Percentiles rank a stretch among this genome's conserved stretches.
Evolutionary conservation across 768 basidiomycete genomes (phyloP).

Genomic region (Gloeophyllum trabeum): DNA sequence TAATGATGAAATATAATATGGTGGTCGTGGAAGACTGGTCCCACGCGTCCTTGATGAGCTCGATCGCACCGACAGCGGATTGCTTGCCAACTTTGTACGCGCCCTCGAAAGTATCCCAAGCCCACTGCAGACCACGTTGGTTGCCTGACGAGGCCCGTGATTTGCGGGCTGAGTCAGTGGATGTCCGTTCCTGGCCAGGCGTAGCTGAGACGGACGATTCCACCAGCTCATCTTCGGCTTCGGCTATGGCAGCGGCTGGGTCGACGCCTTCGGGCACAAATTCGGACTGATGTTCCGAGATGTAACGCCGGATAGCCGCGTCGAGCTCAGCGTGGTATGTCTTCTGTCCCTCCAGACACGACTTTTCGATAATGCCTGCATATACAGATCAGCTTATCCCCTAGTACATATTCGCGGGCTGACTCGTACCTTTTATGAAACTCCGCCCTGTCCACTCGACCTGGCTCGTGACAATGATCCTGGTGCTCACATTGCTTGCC

Average conservation of each 20-base stretch:
- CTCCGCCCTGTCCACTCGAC: slow-evolving; percentile 96
- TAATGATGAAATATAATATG: slow-evolving; percentile 65
- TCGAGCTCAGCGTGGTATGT: slow-evolving; percentile 78
- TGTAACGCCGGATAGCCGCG: slow-evolving; percentile 77
- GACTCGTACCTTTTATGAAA: slow-evolving; percentile 78
- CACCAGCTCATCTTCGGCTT: slow-evolving; percentile 22
- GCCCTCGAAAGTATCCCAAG: slow-evolving; percentile 77
- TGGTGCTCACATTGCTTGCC: slow-evolving; percentile 70
- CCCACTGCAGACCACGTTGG: slow-evolving; percentile 74
- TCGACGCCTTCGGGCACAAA: slow-evolving; percentile 81
- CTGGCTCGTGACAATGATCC: slow-evolving; percentile 77
- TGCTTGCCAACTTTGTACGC: slow-evolving; percentile 60
- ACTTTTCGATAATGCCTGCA: slow-evolving; percentile 86
- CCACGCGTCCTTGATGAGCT: slow-evolving; percentile 72
- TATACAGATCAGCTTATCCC: background rate
- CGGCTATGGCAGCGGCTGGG: slow-evolving; percentile 36
- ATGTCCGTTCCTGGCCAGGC: background rate
- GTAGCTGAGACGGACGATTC: background rate
- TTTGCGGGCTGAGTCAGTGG: slow-evolving; percentile 28
- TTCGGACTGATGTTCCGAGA: slow-evolving; percentile 80
- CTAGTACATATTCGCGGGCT: background rate
- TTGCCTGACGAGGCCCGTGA: slow-evolving; percentile 59
- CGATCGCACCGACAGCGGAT: slow-evolving; percentile 61
- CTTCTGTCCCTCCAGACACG: slow-evolving; percentile 87
- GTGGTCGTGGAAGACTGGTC: slow-evolving; percentile 64